Percentiles rank a stretch among this genome's conserved stretches.
phyloP scores from a whole-genome alignment of 768 basidiomycete species.

The Hericium rajendrae region DNA sequence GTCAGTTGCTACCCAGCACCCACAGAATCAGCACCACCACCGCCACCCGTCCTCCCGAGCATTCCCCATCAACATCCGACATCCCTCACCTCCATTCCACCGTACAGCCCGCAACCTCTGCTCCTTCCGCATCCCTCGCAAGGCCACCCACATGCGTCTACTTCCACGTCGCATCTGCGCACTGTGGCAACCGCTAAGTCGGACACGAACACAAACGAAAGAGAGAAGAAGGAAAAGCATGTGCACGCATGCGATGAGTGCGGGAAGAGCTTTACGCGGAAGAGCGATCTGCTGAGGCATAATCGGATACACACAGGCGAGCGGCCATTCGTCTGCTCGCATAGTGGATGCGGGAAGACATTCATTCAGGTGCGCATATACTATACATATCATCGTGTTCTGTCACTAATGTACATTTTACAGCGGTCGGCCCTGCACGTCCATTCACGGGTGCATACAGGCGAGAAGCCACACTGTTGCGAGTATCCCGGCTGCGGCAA shows the following conservation, averaged over 20 bases:
- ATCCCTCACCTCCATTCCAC: slow-evolving; percentile 1
- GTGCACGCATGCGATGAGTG: slow-evolving; percentile 67
- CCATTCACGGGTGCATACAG: slow-evolving; percentile 83
- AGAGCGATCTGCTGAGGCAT: slow-evolving; percentile 78
- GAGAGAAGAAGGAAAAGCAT: slow-evolving; percentile 23
- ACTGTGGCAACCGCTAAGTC: neutral
- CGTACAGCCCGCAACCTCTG: neutral
- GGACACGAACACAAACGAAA: slow-evolving; percentile 12
- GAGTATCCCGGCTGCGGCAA: slow-evolving; percentile 83
- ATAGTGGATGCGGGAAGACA: slow-evolving; percentile 74
- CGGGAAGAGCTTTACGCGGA: slow-evolving; percentile 71
- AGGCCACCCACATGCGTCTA: slow-evolving; percentile 5
- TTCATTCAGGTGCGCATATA: slow-evolving; percentile 69
- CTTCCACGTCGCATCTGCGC: neutral
- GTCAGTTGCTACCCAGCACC: neutral
- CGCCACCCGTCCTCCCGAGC: slow-evolving; percentile 2
- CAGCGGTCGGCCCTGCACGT: slow-evolving; percentile 87
- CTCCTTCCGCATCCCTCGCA: neutral
- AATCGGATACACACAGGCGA: slow-evolving; percentile 89
- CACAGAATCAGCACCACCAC: slow-evolving; percentile 5
- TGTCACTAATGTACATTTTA: slow-evolving; percentile 1
- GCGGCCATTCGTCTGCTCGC: slow-evolving; percentile 68
- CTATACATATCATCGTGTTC: slow-evolving; percentile 11
- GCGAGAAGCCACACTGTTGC: slow-evolving; percentile 87
- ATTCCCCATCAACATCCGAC: neutral